Percentiles rank a stretch among this genome's conserved stretches.
Conservation (phyloP, 179 eudicot species). For the Heliamphora pulchella region DNA sequence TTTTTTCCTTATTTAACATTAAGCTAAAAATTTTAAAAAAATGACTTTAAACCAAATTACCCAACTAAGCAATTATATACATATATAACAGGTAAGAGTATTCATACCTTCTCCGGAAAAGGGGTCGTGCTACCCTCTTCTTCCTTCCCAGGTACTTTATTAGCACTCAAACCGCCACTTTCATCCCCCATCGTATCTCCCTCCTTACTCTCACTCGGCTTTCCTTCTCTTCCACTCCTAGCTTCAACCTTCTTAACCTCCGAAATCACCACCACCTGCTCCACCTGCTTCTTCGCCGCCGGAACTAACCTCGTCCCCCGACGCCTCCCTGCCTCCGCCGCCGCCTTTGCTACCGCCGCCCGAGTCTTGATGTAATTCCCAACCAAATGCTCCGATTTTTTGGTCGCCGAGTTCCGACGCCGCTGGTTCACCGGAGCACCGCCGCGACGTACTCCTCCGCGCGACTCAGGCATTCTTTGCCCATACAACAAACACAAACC, state of each 20-base stretch:
- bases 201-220: conserved; percentile 9
- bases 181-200: conserved; percentile 60
- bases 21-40: no score
- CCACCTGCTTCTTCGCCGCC: neutral
- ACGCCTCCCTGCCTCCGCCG: conserved; percentile 18
- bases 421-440: conserved; percentile 24
- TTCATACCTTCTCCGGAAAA: conserved; percentile 61
- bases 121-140: conserved; percentile 53
- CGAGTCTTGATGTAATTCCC: conserved; percentile 51
- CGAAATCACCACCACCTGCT: conserved; percentile 33
- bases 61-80: no score
- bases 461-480: conserved; percentile 60
- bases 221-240: conserved; percentile 6
- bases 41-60: no score
- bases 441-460: conserved; percentile 33
- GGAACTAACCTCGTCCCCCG: conserved; percentile 15
- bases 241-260: conserved; percentile 14
- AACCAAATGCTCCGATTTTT: conserved; percentile 27
- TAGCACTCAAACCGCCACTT: conserved; percentile 87
- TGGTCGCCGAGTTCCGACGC: neutral
- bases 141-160: conserved; percentile 52
- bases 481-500: conserved; percentile 36
- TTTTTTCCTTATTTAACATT: no score
- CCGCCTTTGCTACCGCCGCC: conserved; percentile 44
- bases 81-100: neutral